phyloP scores from a whole-genome alignment of 1,139 yeast genomes.

The Hansenula lynferdii region DNA sequence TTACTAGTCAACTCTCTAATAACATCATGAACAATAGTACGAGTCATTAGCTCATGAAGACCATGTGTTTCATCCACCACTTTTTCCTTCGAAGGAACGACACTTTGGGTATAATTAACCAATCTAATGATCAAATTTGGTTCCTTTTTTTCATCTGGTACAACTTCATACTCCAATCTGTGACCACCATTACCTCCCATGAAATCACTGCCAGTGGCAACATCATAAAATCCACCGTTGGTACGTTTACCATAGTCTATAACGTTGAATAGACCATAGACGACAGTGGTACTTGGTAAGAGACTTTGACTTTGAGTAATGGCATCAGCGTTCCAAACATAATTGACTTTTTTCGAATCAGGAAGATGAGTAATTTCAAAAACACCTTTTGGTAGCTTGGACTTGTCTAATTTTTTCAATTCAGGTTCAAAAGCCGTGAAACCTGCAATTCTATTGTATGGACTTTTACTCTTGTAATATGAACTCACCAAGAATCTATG shows the following conservation, averaged over 20 bases:
- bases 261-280: conserved; percentile 18
- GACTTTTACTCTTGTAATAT: conserved; percentile 11
- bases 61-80: conserved; percentile 15
- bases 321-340: conserved; percentile 15
- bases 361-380: conserved; percentile 13
- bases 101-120: conserved; percentile 9
- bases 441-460: conserved; percentile 13
- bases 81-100: conserved; percentile 6
- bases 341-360: conserved; percentile 7
- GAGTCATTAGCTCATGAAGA: conserved; percentile 21
- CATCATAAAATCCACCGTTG: conserved; percentile 60
- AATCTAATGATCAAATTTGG: conserved; percentile 17
- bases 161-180: conserved; percentile 17
- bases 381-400: conserved; percentile 6
- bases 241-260: conserved; percentile 14
- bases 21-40: conserved; percentile 20
- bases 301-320: conserved; percentile 6
- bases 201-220: conserved; percentile 53
- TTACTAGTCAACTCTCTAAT: conserved; percentile 8
- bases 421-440: conserved; percentile 14
- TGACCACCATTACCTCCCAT: conserved; percentile 41
- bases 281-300: conserved; percentile 9
- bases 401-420: conserved; percentile 7
- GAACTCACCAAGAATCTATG: conserved; percentile 16
- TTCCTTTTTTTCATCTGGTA: conserved; percentile 6